Base-by-base conservation (phyloP, 2,329 filamentous ascomycete species). In the Colletotrichum sp. region DNA sequence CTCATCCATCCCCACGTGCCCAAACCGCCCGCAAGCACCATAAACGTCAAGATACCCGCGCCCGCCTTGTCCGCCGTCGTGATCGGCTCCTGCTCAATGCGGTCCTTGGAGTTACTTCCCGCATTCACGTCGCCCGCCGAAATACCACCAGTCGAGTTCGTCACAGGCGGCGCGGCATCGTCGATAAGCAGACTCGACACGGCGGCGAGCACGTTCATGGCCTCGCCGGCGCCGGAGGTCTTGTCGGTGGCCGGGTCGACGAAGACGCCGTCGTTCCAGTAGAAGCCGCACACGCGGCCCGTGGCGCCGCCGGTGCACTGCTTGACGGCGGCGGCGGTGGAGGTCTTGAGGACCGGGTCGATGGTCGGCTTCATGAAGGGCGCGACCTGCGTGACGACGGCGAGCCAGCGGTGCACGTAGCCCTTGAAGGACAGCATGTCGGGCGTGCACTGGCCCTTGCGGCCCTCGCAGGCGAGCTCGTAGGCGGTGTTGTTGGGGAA, bases 341-440 rank as follows among this genome's bases (percentile, higher is more conserved):
- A 93, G 1, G 85, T 88, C 71, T 86, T 85, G 8, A 95, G 86
- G 36, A 91, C 88, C 1, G 91, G 89, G 72, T 90, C 84, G 78
- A 95, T 92, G 18, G 81, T 85, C 2, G 88, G 84, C 55, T 84
- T 84, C 1, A 90, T 92, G 62, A 88, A 89, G 0, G 94, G 93
- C 1, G 91, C 92, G n/a, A 95, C 72, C 78, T 93, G 88, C 3
- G 91, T 89, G 2, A 90, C 88, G 26, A 89, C 87, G 6, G 90
- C 88, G 79, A 95, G 86, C 92, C 93, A 94, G 55, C 92, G 90
- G 79, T 92, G 89, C 21, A 95, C 86, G 74, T 93, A 92, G 52
- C 93, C 93, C 84, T 95, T 95, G 89, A 94, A 96, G 3, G 91
- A 91, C 76, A 91, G 84, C 88, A 95, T 94, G 80, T 96, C 95